Evolutionary conservation across 2,329 filamentous ascomycete species (phyloP).

Genomic region (Phyllosticta capitalensis): DNA sequence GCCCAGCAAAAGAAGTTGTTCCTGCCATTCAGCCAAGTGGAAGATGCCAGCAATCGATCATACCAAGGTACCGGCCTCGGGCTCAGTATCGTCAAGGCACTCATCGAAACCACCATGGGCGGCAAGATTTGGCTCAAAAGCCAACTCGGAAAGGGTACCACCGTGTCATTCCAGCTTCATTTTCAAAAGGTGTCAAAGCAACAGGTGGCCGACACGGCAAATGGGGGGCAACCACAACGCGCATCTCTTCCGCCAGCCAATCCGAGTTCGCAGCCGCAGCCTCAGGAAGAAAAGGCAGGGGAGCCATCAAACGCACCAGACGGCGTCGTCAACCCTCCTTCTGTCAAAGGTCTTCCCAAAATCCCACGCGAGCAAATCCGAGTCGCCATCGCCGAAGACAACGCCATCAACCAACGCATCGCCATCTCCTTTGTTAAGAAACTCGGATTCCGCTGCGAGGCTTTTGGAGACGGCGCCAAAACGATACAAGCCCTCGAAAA

Average conservation of each 20-base stretch:
- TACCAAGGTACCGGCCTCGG: conserved; percentile 89
- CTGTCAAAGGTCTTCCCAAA: conserved; percentile 56
- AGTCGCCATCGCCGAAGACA: conserved; percentile 91
- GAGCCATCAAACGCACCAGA: conserved; percentile 29
- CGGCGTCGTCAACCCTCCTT: conserved; percentile 19
- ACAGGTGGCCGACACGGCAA: conserved; percentile 38
- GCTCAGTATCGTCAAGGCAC: conserved; percentile 86
- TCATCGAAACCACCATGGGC: conserved; percentile 87
- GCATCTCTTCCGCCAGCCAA: not conserved
- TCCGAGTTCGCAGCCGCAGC: not conserved
- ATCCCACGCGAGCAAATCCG: conserved; percentile 70
- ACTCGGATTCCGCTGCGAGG: conserved; percentile 77
- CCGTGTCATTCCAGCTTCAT: conserved; percentile 68
- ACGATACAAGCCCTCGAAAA: conserved; percentile 76
- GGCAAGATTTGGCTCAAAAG: conserved; percentile 78
- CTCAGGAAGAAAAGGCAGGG: conserved; percentile 31
- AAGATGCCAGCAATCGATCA: conserved; percentile 79
- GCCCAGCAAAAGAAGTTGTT: conserved; percentile 80
- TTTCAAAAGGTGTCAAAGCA: conserved; percentile 71
- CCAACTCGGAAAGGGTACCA: conserved; percentile 59
- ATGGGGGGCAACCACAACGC: conserved; percentile 40
- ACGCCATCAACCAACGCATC: conserved; percentile 88
- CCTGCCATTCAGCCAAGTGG: conserved; percentile 85
- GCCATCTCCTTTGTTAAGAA: conserved; percentile 83
- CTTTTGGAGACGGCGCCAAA: conserved; percentile 81